Conservation (phyloP, 2,329 filamentous ascomycete species). For the Fusarium verticillioides region DNA sequence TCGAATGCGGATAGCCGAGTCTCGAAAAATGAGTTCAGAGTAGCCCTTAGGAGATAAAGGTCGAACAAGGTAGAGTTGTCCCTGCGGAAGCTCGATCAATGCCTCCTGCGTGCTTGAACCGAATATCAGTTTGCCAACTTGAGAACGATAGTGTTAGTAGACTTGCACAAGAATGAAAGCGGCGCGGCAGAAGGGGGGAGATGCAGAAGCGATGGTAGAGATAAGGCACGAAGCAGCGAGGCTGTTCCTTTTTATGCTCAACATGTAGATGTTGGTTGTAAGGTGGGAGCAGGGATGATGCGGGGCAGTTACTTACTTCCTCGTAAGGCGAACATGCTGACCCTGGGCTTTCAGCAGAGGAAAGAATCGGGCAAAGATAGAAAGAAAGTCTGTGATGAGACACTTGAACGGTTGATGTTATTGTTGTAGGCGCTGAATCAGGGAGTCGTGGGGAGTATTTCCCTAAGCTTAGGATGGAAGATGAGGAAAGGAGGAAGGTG, state of each 20-base stretch:
- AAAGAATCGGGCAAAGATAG: conserved; percentile 1
- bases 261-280: conserved; percentile 21
- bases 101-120: conserved; percentile 88
- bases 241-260: conserved; percentile 10
- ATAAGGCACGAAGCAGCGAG: conserved; percentile 9
- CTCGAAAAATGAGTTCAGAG: conserved; percentile 98
- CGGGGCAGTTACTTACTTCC: conserved; percentile 50
- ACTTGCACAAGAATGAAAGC: neutral
- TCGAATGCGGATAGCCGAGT: conserved; percentile 91
- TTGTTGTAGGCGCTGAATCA: conserved; percentile 8
- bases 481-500: conserved; percentile 7
- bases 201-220: neutral
- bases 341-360: conserved; percentile 15
- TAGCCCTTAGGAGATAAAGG: conserved; percentile 96
- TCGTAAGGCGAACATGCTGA: conserved; percentile 54
- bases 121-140: conserved; percentile 94
- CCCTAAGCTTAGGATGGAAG: neutral
- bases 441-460: conserved; percentile 10
- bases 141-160: conserved; percentile 21
- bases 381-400: conserved; percentile 1
- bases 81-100: conserved; percentile 92
- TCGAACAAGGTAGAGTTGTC: conserved; percentile 96
- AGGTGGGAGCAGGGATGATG: conserved; percentile 31
- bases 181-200: neutral
- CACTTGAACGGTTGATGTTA: neutral